Conservation (phyloP, 257 asterid genomes). For the Ilex asprella region DNA sequence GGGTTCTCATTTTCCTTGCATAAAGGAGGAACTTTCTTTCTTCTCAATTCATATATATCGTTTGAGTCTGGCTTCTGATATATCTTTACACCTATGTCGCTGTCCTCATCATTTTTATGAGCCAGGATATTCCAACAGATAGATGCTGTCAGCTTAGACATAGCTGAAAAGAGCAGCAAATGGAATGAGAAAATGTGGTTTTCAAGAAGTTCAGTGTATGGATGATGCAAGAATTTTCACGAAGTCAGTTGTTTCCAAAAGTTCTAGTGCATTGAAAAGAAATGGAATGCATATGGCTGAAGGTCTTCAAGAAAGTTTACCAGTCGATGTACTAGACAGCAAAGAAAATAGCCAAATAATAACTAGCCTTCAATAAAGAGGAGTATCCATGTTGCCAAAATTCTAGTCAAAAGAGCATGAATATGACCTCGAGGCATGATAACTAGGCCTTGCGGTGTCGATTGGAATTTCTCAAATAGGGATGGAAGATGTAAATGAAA, state of each 20-base stretch:
- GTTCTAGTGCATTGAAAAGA: too few relatives aligned
- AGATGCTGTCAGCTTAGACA: conserved; percentile 62
- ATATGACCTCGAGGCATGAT: too few relatives aligned
- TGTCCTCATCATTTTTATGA: conserved; percentile 78
- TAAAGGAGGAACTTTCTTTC: conserved; percentile 72
- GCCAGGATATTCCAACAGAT: conserved; percentile 95
- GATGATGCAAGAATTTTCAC: too few relatives aligned
- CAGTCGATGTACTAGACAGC: too few relatives aligned
- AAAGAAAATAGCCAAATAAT: too few relatives aligned
- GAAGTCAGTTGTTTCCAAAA: too few relatives aligned
- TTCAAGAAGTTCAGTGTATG: background rate
- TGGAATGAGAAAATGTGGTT: background rate
- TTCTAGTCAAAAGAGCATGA: background rate
- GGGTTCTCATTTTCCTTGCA: conserved; percentile 89
- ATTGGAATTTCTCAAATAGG: too few relatives aligned
- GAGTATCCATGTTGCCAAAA: background rate
- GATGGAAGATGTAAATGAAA: too few relatives aligned
- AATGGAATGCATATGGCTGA: too few relatives aligned
- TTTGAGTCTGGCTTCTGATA: conserved; percentile 87
- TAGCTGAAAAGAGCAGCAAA: conserved; percentile 45
- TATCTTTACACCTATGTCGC: conserved; percentile 73
- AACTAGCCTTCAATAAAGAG: background rate
- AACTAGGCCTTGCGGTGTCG: too few relatives aligned
- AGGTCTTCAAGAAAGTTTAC: too few relatives aligned
- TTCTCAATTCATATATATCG: conserved; percentile 62